phyloP scores from a whole-genome alignment of 1,284 basidiomycete genomes.

The Boletus holoroseus region DNA sequence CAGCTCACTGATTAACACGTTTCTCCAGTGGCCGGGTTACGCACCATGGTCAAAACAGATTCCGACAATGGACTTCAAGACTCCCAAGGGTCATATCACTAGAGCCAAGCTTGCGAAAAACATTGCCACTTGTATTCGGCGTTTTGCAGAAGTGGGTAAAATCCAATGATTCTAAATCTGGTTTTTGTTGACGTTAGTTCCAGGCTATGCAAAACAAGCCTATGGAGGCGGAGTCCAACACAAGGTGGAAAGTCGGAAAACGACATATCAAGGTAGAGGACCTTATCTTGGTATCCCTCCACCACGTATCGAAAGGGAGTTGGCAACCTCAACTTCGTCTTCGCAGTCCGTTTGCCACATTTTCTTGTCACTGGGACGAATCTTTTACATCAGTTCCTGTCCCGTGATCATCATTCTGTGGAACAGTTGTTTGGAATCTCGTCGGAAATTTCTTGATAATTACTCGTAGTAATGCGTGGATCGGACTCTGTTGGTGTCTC shows the following conservation, averaged over 20 bases:
- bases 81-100: slow-evolving; percentile 67
- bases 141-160: slow-evolving; percentile 46
- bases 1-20: slow-evolving; percentile 1
- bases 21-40: slow-evolving; percentile 66
- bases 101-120: slow-evolving; percentile 62
- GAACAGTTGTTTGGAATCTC: neutral
- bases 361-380: slow-evolving; percentile 5
- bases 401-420: slow-evolving; percentile 2
- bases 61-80: slow-evolving; percentile 70
- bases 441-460: neutral
- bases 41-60: slow-evolving; percentile 72
- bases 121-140: slow-evolving; percentile 57
- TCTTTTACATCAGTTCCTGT: neutral
- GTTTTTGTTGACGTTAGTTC: slow-evolving; percentile 8
- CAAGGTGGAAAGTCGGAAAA: slow-evolving; percentile 55
- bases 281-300: slow-evolving; percentile 64
- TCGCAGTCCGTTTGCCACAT: slow-evolving; percentile 4
- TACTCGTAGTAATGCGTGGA: neutral
- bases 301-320: slow-evolving; percentile 72
- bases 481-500: neutral
- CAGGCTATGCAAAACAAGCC: slow-evolving; percentile 46
- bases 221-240: slow-evolving; percentile 57
- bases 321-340: slow-evolving; percentile 74
- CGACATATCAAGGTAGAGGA: slow-evolving; percentile 55
- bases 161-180: neutral